Base-by-base conservation (phyloP, 768 basidiomycete genomes). In the Leccinum fibrillosum region DNA sequence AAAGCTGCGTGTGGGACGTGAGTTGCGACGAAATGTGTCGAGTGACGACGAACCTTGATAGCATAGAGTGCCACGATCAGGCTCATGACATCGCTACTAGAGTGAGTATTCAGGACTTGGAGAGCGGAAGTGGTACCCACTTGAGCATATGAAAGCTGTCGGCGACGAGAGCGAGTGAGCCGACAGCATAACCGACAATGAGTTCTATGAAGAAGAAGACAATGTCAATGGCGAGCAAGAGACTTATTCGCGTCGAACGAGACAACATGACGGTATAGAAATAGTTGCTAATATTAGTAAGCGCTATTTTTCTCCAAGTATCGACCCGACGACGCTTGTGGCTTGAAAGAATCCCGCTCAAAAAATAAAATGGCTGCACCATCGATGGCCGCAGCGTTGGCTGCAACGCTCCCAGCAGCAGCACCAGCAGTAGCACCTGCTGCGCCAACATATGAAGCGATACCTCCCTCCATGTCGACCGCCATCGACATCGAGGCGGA, bases 61-160 rank as follows among this genome's bases (percentile, higher is more conserved):
- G 96, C 95, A 74, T 98, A 98, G 9, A 98, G 84, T 2, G 96
- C 97, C 53, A 98, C 94, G 57, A 95, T 70, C 59, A 99, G 78
- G 72, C 94, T 97, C 84, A 97, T 84, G 64, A 97, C 93, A 81
- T 99, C 97, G 78, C 96, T 98, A 74, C 17, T 48, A 69, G 65
- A 21, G 23, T 48, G 47, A 48, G 47, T 25, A 26, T 26, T 48
- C 37, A 10, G 54, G 55, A 52, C 17, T 34, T 26, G 49, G 57
- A 54, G 54, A 26, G 48, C 9, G 23, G 32, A 26, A 17, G 1
- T 21, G 53, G 13, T 47, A 75, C 87, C 60, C 62, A 95, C 94
- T 98, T 98, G 76, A 98, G 86, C 95, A 97, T 98, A 76, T 98
- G 96, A 74, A 98, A 98, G 63, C 90, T 90, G 76, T 98, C 96